Evolutionary conservation across 768 basidiomycete species (phyloP), one percentile per base, ranked within the genome.

Genomic region (Trametes sanguinea): DNA sequence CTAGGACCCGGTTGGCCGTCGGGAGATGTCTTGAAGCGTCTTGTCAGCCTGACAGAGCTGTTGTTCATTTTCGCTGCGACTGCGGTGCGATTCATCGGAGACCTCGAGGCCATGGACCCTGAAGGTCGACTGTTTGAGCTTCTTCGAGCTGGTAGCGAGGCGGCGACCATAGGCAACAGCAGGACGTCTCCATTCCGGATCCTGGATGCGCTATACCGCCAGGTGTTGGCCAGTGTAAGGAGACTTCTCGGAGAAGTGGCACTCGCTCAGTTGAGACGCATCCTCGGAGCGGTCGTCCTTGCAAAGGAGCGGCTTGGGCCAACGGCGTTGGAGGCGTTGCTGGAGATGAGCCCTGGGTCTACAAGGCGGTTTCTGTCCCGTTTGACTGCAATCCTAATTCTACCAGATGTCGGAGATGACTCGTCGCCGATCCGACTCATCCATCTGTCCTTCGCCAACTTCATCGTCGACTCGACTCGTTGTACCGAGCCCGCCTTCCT

Each of bases 41-140:
- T n/a, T n/a, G n/a, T n/a, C n/a, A n/a, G n/a, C n/a, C n/a, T n/a
- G n/a, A n/a, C n/a, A n/a, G n/a, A n/a, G n/a, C n/a, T n/a, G n/a
- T 33, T 70, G 10, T 71, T 71, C 35, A 67, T 68, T 13, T 69
- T 61, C 30, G 70, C 70, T 2, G 53, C 68, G 0, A 66, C 69
- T 0, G 56, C 64, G 0, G 51, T 67, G n/a, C 62, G 60, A 29
- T 70, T 64, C 29, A 65, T 71, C 4, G 63, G 54, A 52, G 47
- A 39, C 52, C 27, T 39, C 13, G 13, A 61, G 32, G 56, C 43
- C 2, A 48, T 48, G 10, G 39, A 51, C 13, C 62, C 10, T 6
- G 58, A 30, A 29, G n/a, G 35, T 33, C 51, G 33, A 17, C 51
- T 53, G n/a, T 9, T 7, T 2, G 10, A 22, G n/a, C 35, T 53